Evolutionary conservation across 371 early-diverging fungal species (phyloP).

Genomic region (Rhizopus delemar): DNA sequence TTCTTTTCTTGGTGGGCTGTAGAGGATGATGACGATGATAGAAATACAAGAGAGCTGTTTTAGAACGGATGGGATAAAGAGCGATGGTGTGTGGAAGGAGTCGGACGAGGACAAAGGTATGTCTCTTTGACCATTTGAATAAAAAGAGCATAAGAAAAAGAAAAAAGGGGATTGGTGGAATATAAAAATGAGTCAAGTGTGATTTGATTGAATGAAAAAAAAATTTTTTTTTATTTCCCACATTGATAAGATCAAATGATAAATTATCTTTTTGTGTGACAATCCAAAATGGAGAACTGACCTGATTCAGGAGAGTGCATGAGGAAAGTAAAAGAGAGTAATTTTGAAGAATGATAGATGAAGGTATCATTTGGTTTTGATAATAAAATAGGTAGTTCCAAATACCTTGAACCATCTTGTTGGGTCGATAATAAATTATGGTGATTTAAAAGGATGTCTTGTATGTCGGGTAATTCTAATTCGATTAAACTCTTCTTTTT

Average conservation of each 20-base stretch:
- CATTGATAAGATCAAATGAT: constrained; percentile 16
- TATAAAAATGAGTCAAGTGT: neutral
- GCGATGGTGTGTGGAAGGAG: constrained; percentile 31
- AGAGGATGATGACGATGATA: constrained; percentile 10
- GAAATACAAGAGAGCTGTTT: constrained; percentile 36
- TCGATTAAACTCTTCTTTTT: neutral
- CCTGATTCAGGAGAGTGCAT: constrained; percentile 4
- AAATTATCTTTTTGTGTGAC: constrained; percentile 6
- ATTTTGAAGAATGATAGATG: constrained; percentile 39
- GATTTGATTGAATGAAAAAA: neutral
- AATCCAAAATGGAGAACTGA: constrained; percentile 16
- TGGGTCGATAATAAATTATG: constrained; percentile 32
- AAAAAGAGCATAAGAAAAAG: constrained; percentile 29
- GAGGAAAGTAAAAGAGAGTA: constrained; percentile 29
- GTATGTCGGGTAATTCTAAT: constrained; percentile 18
- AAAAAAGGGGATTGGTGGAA: neutral
- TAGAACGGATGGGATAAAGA: constrained; percentile 30
- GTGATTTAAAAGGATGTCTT: constrained; percentile 26
- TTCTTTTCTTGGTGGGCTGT: constrained; percentile 11
- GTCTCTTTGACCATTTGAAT: constrained; percentile 37
- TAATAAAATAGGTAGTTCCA: constrained; percentile 42
- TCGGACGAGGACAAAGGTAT: constrained; percentile 34
- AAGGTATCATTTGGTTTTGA: constrained; percentile 38
- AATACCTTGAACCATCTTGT: constrained; percentile 35
- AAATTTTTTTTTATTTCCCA: constrained; percentile 7